Conservation (phyloP, 257 asterid genomes). For the Misopates orontium region DNA sequence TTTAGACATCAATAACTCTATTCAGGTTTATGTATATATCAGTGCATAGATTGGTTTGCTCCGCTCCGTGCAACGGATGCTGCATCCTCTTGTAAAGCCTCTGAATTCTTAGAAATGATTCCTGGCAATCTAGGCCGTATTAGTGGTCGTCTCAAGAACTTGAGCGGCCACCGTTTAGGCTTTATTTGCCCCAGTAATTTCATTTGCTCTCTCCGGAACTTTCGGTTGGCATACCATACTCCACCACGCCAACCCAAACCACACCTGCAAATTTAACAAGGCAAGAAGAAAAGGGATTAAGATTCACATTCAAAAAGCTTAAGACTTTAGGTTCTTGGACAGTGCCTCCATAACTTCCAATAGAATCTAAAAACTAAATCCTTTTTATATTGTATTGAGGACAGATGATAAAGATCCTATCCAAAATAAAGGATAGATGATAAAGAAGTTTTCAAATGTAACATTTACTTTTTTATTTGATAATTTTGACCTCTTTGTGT, state of each 20-base stretch:
- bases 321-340: background rate
- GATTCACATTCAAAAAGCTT: background rate
- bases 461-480: background rate
- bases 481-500: background rate
- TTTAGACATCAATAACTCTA: too few relatives aligned
- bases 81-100: conserved; percentile 32
- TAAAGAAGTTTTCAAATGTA: background rate
- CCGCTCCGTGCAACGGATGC: background rate
- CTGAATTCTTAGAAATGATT: conserved; percentile 37
- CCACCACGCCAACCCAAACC: conserved; percentile 94
- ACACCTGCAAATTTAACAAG: conserved; percentile 47
- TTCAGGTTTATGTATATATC: too few relatives aligned
- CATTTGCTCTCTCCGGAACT: conserved; percentile 70
- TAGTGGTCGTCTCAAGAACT: conserved; percentile 61
- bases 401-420: background rate
- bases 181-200: conserved; percentile 61
- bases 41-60: too few relatives aligned
- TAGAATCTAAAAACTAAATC: background rate
- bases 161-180: conserved; percentile 67
- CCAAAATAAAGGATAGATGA: conserved; percentile 3
- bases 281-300: background rate
- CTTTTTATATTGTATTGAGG: background rate
- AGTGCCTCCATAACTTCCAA: background rate
- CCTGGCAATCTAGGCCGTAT: conserved; percentile 41
- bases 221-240: conserved; percentile 61